A percentile compares a stretch with the other conserved stretches of the same genome.
Conservation (phyloP, 352 stramenopile genomes). For the Pythium insidiosum region DNA sequence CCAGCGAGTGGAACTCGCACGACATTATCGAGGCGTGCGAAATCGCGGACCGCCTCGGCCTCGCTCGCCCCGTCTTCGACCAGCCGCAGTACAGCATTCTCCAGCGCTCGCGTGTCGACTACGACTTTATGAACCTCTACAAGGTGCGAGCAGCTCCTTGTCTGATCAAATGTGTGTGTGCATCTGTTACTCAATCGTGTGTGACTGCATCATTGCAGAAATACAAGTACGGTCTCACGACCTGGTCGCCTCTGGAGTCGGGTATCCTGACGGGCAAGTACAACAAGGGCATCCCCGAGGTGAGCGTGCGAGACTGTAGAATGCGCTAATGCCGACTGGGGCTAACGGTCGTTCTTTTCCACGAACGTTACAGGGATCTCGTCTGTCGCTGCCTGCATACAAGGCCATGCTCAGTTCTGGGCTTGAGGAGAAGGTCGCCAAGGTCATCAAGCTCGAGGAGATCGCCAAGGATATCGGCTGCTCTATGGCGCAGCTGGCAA, state of each 20-base stretch:
- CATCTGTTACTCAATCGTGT: no score
- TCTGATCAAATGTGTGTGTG: no score
- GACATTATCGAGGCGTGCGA: conserved; percentile 64
- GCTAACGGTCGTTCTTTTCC: no score
- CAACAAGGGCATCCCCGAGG: conserved; percentile 33
- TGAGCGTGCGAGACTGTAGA: background rate
- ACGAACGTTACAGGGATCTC: conserved; percentile 40
- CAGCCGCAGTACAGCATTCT: conserved; percentile 69
- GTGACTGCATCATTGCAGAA: no score
- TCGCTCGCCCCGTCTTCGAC: conserved; percentile 32
- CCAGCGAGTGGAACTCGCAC: conserved; percentile 52
- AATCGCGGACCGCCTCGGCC: conserved; percentile 26
- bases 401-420: conserved; percentile 44
- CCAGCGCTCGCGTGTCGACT: conserved; percentile 51
- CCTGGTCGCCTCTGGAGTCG: conserved; percentile 54
- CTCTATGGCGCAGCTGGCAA: conserved; percentile 41
- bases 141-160: conserved; percentile 23
- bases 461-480: conserved; percentile 63
- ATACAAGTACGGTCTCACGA: conserved; percentile 61
- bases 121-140: conserved; percentile 62
- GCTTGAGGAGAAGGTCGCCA: conserved; percentile 38
- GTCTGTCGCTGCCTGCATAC: conserved; percentile 41
- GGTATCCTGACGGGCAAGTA: conserved; percentile 65
- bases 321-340: no score
- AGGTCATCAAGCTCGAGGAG: conserved; percentile 32